Base-by-base conservation (phyloP, 2,329 filamentous ascomycete species). In the Pseudogymnoascus verrucosus region DNA sequence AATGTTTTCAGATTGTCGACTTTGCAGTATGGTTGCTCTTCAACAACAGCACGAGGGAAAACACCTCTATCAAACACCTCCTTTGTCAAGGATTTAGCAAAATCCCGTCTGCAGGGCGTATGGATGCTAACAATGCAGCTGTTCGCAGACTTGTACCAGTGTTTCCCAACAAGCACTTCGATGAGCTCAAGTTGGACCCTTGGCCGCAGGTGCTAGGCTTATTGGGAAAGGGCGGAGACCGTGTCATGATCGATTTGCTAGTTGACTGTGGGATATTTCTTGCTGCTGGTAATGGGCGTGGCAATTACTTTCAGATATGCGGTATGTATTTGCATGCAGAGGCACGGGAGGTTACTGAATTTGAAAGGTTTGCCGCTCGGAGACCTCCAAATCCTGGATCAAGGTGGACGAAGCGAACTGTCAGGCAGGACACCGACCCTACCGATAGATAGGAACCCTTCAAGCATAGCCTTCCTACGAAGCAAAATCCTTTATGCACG, bases 401-500 rank as follows among this genome's bases (percentile, higher is more conserved):
- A 31, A 31, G 64, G 31, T n/a, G 31, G 44, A 66, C 62, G 7
- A 11, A 10, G 40, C 11, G 40, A 42, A 4, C 14, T 40, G 3
- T 3, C 12, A 40, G 34, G 63, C 11, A 54, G 62, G 37, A 64
- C 68, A 66, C 57, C 72, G 71, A 67, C 64, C 75, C 14, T 78
- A 80, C 8, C 26, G 21, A 57, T 57, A 36, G 59, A 61, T 26
- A 61, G 39, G 59, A 83, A 82, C 42, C 83, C 70, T 40, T 68
- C 67, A 8, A 67, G 85, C 14, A 91, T 98, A 64, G 77, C 79
- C 1, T 89, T 99, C 70, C 84, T 93, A 57, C 87, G 93, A 65
- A 91, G 85, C 71, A 86, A 91, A 19, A 96, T 97, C 80, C 81
- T 98, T 60, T 98, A 97, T 75, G 89, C 90, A 21, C 87, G 86